phyloP scores from a whole-genome alignment of 83 land plant species.

The Picea abies region DNA sequence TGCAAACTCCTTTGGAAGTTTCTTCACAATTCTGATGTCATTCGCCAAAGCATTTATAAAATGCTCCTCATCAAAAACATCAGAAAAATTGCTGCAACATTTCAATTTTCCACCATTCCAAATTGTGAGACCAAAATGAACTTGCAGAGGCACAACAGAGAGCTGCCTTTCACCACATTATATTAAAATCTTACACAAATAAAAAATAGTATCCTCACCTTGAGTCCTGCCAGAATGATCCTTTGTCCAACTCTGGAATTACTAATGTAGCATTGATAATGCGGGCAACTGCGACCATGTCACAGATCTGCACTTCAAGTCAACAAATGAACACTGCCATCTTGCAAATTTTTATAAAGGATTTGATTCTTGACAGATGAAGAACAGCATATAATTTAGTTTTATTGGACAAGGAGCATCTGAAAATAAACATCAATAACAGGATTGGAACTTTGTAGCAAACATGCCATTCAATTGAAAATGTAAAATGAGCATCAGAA shows the following conservation, averaged over 20 bases:
- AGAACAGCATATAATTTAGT: neutral
- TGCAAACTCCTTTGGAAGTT: slow-evolving; percentile 70
- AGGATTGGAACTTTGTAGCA: neutral
- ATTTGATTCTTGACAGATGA: neutral
- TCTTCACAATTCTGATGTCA: slow-evolving; percentile 67
- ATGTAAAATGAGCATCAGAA: no score
- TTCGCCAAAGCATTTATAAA: slow-evolving; percentile 60
- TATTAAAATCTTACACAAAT: neutral
- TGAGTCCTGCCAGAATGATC: slow-evolving; percentile 92
- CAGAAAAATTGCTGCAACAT: slow-evolving; percentile 74
- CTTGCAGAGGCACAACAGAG: neutral
- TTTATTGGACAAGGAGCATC: neutral
- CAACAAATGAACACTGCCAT: neutral
- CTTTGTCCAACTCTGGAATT: slow-evolving; percentile 89
- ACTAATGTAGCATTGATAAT: slow-evolving; percentile 96
- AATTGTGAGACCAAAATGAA: neutral
- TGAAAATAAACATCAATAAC: slow-evolving; percentile 1
- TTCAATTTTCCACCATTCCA: slow-evolving; percentile 3
- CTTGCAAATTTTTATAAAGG: neutral
- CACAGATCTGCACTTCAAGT: slow-evolving; percentile 74
- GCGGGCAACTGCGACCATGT: slow-evolving; percentile 98
- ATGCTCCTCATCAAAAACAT: slow-evolving; percentile 83
- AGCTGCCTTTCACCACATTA: neutral
- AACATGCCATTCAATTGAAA: neutral
- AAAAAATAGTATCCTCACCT: slow-evolving; percentile 43